Base-by-base conservation (phyloP, 108 stramenopile species). In the Nitzschia putrida region DNA sequence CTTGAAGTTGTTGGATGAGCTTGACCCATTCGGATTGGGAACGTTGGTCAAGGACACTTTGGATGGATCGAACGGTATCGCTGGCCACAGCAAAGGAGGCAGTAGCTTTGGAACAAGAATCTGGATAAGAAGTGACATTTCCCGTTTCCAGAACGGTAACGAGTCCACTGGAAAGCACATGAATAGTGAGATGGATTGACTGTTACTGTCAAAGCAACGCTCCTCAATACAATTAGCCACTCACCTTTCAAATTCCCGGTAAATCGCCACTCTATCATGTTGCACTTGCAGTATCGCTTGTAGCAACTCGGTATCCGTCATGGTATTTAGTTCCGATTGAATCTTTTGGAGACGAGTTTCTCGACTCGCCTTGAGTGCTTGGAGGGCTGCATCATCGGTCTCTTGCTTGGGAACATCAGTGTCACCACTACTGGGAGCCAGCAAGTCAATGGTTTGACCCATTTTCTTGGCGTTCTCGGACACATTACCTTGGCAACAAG, bases 61-160 rank as follows among this genome's bases (percentile, higher is more conserved):
- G 81, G 12, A 84, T 79, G 22, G 73, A 55, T 23, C 77, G 84
- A 29, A 94, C 85, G 24, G 87, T 88, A 63, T 91, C 85, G 53
- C 88, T 89, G 50, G 90, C 38, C 14, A 94, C 88, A 0, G 90
- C 71, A 66, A 94, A 94, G 14, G 84, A 61, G 0, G 93, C 93
- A 4, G 93, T 94, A 0, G 83, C 84, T 70, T 78, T 65, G 3
- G 88, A 80, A 68, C 84, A 85, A 12, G 85, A 49, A 20, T 61
- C 54, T 34, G 90, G 90, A 72, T 94, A 94, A 0, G 52, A 22
- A 16, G 87, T 79, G 42, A 91, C 79, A 49, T 88, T 86, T 23
- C 84, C 82, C 11, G 84, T 84, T 39, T 65, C 14, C 43, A 94
- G 61, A 13, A 91, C 83, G 21, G 44, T 69, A 1, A 75, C 71